Percentiles rank a stretch among this genome's conserved stretches.
phyloP scores from a whole-genome alignment of 805 yeast species.

The Wickerhamiella domercqiae region DNA sequence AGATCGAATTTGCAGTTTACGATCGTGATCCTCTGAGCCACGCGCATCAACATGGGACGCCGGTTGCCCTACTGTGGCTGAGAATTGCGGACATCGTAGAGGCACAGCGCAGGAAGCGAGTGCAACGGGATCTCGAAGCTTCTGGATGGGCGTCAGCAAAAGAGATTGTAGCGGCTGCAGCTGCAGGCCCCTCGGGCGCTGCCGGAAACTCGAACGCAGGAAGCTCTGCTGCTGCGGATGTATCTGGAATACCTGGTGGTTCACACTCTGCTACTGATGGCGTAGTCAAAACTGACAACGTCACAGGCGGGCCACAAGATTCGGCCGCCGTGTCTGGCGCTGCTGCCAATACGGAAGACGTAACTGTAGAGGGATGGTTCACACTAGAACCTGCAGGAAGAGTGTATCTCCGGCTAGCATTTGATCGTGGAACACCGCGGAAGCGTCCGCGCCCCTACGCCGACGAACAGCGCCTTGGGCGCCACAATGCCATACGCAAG shows the following conservation, averaged over 20 bases:
- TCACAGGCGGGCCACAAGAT: not conserved
- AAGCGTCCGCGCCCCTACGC: constrained; percentile 25
- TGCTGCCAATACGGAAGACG: constrained; percentile 2
- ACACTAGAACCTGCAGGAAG: constrained; percentile 91
- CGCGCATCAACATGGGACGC: constrained; percentile 30
- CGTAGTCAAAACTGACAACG: not conserved
- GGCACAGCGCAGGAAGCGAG: constrained; percentile 82
- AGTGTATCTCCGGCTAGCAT: constrained; percentile 59
- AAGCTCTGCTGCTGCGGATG: constrained; percentile 8
- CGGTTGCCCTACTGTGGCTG: constrained; percentile 89
- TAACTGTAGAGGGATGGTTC: constrained; percentile 60
- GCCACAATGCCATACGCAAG: constrained; percentile 96
- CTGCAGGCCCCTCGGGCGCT: not conserved
- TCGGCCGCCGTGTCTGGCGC: not conserved
- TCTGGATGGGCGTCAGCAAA: constrained; percentile 81
- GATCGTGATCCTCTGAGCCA: constrained; percentile 57
- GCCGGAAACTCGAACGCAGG: not conserved
- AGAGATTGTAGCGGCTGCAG: constrained; percentile 23
- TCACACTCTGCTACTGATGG: not conserved
- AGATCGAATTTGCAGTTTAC: constrained; percentile 73
- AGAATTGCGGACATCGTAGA: constrained; percentile 83
- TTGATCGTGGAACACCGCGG: constrained; percentile 39
- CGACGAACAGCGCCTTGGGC: constrained; percentile 47
- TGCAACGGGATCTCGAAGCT: constrained; percentile 28
- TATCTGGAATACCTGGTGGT: constrained; percentile 7